Conservation (phyloP, 371 early-diverging fungal species). For the Haplosporangium sp. region DNA sequence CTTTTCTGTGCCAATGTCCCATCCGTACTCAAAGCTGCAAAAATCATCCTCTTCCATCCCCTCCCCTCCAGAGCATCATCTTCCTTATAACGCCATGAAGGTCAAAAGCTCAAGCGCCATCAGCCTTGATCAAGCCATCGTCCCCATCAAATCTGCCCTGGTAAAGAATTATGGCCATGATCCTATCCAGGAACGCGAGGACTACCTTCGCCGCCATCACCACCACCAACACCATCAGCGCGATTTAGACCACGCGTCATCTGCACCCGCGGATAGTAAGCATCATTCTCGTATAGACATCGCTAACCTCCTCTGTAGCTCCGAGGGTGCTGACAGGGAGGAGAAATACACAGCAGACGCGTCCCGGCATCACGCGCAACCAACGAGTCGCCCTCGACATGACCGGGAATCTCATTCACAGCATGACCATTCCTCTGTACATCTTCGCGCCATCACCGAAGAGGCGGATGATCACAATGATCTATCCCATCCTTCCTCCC, state of each 20-base stretch:
- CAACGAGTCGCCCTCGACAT: conserved; percentile 6
- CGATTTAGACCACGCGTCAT: conserved; percentile 11
- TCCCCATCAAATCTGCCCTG: conserved; percentile 20
- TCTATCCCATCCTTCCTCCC: neutral
- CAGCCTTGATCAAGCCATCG: conserved; percentile 40
- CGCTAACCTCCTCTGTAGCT: conserved; percentile 37
- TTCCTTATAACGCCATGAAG: conserved; percentile 18
- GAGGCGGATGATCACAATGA: conserved; percentile 20
- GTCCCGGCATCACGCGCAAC: conserved; percentile 1
- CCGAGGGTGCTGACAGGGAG: conserved; percentile 2
- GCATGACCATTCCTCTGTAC: too few relatives aligned
- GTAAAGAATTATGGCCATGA: conserved; percentile 22
- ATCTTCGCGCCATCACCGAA: conserved; percentile 35
- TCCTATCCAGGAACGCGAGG: conserved; percentile 1
- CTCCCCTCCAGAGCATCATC: conserved; percentile 14
- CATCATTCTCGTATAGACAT: conserved; percentile 36
- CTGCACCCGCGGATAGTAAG: neutral
- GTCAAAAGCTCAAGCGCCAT: conserved; percentile 13
- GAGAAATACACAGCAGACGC: conserved; percentile 2
- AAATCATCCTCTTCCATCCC: conserved; percentile 15
- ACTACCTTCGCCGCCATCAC: conserved; percentile 6
- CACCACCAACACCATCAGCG: conserved; percentile 10
- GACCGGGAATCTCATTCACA: conserved; percentile 2
- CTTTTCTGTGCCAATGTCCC: conserved; percentile 12
- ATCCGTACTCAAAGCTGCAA: conserved; percentile 17